Evolutionary conservation across 2,329 filamentous ascomycete species (phyloP).

Genomic region (Aureobasidium sp.): DNA sequence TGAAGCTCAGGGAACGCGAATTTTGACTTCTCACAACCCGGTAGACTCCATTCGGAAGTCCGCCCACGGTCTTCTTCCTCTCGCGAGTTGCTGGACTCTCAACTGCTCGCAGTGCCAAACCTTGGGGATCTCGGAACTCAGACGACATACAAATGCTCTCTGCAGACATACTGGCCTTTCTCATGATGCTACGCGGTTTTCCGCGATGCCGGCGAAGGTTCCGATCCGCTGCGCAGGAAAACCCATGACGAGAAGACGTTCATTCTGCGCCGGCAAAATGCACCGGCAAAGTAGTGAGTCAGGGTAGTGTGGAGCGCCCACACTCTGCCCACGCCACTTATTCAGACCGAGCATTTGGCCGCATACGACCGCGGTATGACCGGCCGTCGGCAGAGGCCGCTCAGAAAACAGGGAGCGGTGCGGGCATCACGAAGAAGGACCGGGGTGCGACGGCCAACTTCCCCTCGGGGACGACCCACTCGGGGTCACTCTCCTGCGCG

Average conservation of each 20-base stretch:
- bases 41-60: background rate
- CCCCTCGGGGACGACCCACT: background rate
- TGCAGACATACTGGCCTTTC: background rate
- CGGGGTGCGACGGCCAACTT: background rate
- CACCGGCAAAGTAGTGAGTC: constrained; percentile 10
- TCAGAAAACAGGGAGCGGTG: background rate
- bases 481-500: background rate
- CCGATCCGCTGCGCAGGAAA: background rate
- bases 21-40: background rate
- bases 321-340: background rate
- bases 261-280: background rate
- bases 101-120: too few relatives aligned
- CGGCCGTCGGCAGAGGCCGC: constrained; percentile 2
- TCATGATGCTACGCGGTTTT: background rate
- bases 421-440: constrained; percentile 2
- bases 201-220: background rate
- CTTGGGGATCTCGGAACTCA: background rate
- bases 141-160: background rate
- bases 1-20: background rate
- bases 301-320: constrained; percentile 4
- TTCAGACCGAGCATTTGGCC: constrained; percentile 8
- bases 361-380: background rate
- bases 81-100: too few relatives aligned
- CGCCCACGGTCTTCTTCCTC: background rate
- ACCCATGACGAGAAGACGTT: background rate